Evolutionary conservation across 1,284 basidiomycete genomes (phyloP).

Genomic region (Ustilago trichophora): DNA sequence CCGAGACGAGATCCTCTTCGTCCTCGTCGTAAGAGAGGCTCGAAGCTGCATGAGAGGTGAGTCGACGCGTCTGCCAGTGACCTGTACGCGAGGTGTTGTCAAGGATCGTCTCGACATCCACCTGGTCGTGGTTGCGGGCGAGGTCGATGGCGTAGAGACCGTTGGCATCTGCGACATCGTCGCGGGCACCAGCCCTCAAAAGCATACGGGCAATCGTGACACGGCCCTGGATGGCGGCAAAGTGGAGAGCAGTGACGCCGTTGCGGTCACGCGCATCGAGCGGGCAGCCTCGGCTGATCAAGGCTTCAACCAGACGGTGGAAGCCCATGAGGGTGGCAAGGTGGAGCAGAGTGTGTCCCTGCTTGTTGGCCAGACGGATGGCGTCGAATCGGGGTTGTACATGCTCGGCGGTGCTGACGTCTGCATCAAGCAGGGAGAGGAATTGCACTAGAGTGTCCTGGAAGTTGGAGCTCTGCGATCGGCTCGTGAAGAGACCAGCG

Average conservation of each 20-base stretch:
- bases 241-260: conserved; percentile 88
- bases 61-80: conserved; percentile 38
- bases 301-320: conserved; percentile 75
- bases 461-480: conserved; percentile 70
- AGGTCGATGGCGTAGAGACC: conserved; percentile 85
- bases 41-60: conserved; percentile 48
- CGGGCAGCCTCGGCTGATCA: conserved; percentile 79
- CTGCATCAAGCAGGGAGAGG: conserved; percentile 75
- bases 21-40: conserved; percentile 54
- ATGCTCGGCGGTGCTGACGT: conserved; percentile 26
- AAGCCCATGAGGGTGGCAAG: conserved; percentile 85
- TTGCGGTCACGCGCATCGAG: conserved; percentile 86
- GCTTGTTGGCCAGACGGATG: conserved; percentile 68
- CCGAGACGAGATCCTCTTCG: conserved; percentile 32
- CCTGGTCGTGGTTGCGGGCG: conserved; percentile 72
- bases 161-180: conserved; percentile 77
- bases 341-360: conserved; percentile 75
- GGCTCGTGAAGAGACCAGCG: conserved; percentile 47
- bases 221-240: conserved; percentile 79
- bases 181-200: conserved; percentile 80
- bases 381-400: conserved; percentile 44
- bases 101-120: conserved; percentile 68
- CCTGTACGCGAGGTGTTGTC: conserved; percentile 38
- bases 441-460: conserved; percentile 82
- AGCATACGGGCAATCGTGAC: conserved; percentile 76